A percentile compares a stretch with the other conserved stretches of the same genome.
phyloP scores from a whole-genome alignment of 306 rosid species.

The Arachis hypogaea region DNA sequence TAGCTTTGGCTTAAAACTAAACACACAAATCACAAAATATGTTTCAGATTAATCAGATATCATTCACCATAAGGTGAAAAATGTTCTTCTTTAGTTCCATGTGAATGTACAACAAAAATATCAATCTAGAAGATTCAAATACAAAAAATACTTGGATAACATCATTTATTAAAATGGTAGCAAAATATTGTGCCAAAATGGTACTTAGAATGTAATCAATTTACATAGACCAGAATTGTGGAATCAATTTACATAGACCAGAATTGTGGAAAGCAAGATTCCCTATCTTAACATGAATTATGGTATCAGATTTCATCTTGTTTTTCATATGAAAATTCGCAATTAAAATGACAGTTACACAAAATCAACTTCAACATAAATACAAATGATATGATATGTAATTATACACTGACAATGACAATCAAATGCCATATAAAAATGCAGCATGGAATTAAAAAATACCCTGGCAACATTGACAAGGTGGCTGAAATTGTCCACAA shows the following conservation, averaged over 20 bases:
- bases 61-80: not conserved
- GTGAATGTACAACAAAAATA: not conserved
- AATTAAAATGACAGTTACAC: not conserved
- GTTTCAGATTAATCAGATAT: not conserved
- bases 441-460: constrained; percentile 14
- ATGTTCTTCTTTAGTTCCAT: not conserved
- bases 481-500: constrained; percentile 87
- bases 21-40: not conserved
- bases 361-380: not conserved
- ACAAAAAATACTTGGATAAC: not conserved
- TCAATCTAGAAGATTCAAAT: constrained; percentile 3
- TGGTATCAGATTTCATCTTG: not conserved
- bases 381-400: no score
- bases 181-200: constrained; percentile 1
- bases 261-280: not conserved
- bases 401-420: no score
- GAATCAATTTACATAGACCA: not conserved
- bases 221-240: not conserved
- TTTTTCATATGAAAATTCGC: not conserved
- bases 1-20: not conserved
- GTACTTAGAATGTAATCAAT: not conserved
- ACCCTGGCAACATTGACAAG: constrained; percentile 89
- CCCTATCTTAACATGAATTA: not conserved
- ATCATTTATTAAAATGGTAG: not conserved
- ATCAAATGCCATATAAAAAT: not conserved